Evolutionary conservation across 2,329 filamentous ascomycete genomes (phyloP), one percentile per base, ranked within the genome.

Genomic region (Parascedosporium putredinis): DNA sequence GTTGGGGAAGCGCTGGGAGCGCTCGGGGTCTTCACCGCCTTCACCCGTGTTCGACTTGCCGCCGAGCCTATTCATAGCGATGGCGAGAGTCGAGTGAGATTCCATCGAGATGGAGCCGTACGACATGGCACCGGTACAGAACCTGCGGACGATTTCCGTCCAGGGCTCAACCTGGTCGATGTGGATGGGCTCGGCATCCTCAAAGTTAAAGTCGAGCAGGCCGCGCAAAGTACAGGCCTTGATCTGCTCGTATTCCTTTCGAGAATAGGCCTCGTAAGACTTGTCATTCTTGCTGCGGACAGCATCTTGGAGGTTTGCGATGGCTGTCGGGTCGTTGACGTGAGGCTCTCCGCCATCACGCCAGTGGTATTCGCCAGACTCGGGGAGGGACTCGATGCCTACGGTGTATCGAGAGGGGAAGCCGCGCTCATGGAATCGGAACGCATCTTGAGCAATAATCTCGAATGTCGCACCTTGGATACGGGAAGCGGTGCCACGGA

Each of bases 101-200:
- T 97, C 91, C 88, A 96, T 95, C 5, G 91, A 96, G 60, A 97
- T 97, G 36, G 91, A 96, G 45, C 91, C 91, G 63, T 97, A 97
- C 2, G 91, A 97, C 91, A 97, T 97, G 58, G 91, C 91, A 64
- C 91, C 91, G 34, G 91, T 96, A 60, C 91, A 93, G 73, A 96
- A 96, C 55, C 91, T 86, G 56, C 91, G 86, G 43, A 96, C 91
- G 59, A 97, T 96, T 61, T 96, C 90, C 3, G 91, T 96, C 91
- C 91, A 97, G 18, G 91, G 88, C 72, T 97, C 91, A 52, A 97
- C 91, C 67, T 96, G 90, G 58, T 96, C 91, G 56, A 97, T 95
- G 4, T 90, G 88, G 23, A 97, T 88, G 1, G 90, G 81, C 14
- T 76, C 81, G 57, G 81, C 76, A 57, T 93, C 86, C 44, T 96